These are phyloP conservation scores for Niveomyces coronatus DNA, from an alignment of 2,329 filamentous ascomycete genomes.

Conservation along the genomic window DNA sequence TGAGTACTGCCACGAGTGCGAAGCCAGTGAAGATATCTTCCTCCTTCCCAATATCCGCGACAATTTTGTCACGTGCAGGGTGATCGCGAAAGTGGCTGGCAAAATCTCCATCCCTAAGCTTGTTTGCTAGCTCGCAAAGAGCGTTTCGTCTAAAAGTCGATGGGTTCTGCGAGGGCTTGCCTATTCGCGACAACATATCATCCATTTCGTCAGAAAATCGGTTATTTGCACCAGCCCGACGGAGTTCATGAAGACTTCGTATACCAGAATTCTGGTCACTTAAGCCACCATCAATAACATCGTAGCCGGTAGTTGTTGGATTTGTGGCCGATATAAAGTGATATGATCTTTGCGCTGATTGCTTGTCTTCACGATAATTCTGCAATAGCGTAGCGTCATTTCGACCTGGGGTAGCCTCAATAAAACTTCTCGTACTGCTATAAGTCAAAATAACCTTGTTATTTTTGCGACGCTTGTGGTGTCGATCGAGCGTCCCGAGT, in stretches of 20 bases:
- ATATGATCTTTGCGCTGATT: neutral
- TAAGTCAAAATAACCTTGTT: slow-evolving; percentile 26
- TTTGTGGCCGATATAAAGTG: slow-evolving; percentile 2
- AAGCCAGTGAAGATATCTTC: slow-evolving; percentile 53
- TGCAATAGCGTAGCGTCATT: slow-evolving; percentile 9
- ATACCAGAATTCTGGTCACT: slow-evolving; percentile 38
- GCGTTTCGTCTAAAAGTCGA: slow-evolving; percentile 46
- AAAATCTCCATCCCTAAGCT: slow-evolving; percentile 52
- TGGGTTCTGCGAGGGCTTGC: slow-evolving; percentile 33
- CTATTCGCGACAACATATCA: slow-evolving; percentile 52
- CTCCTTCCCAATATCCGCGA: slow-evolving; percentile 49
- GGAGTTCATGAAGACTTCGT: slow-evolving; percentile 53
- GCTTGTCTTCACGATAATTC: neutral
- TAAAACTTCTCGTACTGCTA: slow-evolving; percentile 22
- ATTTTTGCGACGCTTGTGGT: slow-evolving; percentile 17
- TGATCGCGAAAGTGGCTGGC: slow-evolving; percentile 63
- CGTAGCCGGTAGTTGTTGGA: slow-evolving; percentile 15
- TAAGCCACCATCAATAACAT: slow-evolving; percentile 25
- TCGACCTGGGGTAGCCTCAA: slow-evolving; percentile 18
- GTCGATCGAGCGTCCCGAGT: slow-evolving; percentile 17
- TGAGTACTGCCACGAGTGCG: slow-evolving; percentile 51
- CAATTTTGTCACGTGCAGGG: slow-evolving; percentile 57
- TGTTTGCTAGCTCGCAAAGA: slow-evolving; percentile 48
- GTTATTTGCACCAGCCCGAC: slow-evolving; percentile 56
- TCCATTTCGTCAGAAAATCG: slow-evolving; percentile 56